Conservation (phyloP, 345 rosid genomes). For the Eucalyptus marginata region DNA sequence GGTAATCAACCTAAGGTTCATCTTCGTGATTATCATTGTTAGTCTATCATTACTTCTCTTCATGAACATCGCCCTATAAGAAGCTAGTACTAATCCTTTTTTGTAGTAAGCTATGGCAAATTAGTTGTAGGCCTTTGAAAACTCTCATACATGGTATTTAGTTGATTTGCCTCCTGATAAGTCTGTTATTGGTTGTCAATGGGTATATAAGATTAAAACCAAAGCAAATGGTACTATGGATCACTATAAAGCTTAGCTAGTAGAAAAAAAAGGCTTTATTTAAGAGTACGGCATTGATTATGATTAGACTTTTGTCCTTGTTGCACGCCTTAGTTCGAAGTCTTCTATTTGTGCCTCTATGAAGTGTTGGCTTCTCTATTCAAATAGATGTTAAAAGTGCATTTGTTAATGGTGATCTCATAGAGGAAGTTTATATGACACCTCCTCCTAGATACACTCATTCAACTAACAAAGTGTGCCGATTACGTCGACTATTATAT, state of each 20-base stretch:
- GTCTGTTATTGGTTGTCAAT: not conserved
- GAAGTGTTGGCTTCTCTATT: not conserved
- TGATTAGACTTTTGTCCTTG: not conserved
- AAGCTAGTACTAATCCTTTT: not conserved
- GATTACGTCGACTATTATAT: too few relatives aligned
- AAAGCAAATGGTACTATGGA: too few relatives aligned
- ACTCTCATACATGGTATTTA: not conserved
- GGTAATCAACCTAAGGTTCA: not conserved
- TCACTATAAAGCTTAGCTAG: not conserved
- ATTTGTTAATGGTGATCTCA: too few relatives aligned
- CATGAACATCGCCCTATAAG: rapidly evolving
- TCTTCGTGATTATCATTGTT: too few relatives aligned
- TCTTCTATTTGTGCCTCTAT: not conserved
- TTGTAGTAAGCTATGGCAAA: not conserved
- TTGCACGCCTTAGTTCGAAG: not conserved
- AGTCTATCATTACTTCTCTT: not conserved
- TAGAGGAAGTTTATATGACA: not conserved
- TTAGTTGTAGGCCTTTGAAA: not conserved
- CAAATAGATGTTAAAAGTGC: not conserved
- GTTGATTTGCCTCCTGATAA: not conserved
- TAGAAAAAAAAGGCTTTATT: not conserved
- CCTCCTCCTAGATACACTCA: not conserved
- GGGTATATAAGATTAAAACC: not conserved
- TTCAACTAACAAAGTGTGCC: not conserved
- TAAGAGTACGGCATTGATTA: not conserved